phyloP scores from a whole-genome alignment of 768 basidiomycete species.

The Pleurotus djamor region DNA sequence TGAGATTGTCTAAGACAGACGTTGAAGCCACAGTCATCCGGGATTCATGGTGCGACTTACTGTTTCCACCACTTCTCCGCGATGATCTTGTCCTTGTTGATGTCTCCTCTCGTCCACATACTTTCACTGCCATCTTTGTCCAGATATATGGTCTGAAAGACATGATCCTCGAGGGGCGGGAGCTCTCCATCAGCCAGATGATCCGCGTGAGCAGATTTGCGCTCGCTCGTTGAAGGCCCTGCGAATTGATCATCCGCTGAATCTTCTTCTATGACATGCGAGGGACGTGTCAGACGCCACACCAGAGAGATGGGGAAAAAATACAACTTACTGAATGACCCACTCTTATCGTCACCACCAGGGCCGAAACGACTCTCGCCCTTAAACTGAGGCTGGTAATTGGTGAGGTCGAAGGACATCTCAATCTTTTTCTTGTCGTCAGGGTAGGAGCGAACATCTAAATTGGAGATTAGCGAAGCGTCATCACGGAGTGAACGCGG shows the following conservation, averaged over 20 bases:
- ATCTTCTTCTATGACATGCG: background rate
- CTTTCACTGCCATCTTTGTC: conserved; percentile 35
- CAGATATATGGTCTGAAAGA: conserved; percentile 52
- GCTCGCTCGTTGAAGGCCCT: background rate
- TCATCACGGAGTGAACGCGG: background rate
- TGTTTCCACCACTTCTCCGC: conserved; percentile 53
- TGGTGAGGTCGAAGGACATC: conserved; percentile 50
- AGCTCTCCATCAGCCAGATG: background rate
- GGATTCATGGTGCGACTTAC: conserved; percentile 16
- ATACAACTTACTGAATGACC: background rate
- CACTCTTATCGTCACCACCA: conserved; percentile 15
- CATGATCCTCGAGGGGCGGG: conserved; percentile 32
- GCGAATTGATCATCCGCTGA: background rate
- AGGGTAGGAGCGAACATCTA: conserved; percentile 37
- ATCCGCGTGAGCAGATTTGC: background rate
- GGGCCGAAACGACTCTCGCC: conserved; percentile 15
- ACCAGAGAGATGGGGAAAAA: background rate
- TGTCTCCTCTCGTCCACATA: conserved; percentile 41
- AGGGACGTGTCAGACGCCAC: background rate
- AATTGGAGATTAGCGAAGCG: background rate
- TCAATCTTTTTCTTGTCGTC: conserved; percentile 43
- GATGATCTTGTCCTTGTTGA: conserved; percentile 33
- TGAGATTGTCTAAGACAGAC: conserved; percentile 24
- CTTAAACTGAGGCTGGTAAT: conserved; percentile 38
- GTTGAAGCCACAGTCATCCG: background rate